Conservation (phyloP, 768 basidiomycete genomes). For the Termitomyces sp. region DNA sequence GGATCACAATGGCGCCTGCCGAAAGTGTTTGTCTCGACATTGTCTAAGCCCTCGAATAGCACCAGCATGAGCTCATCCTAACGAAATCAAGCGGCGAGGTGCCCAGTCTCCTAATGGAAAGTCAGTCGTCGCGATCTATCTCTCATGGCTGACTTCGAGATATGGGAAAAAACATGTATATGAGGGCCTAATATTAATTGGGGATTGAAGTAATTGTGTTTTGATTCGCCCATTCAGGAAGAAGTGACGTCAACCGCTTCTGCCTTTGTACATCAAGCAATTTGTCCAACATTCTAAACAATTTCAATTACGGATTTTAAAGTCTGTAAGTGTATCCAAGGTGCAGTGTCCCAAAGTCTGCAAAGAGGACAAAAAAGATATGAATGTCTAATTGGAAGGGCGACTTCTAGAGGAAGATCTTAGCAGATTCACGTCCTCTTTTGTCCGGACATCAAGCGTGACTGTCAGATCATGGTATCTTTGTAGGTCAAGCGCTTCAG, state of each 20-base stretch:
- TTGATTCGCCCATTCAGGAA: neutral
- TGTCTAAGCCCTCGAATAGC: neutral
- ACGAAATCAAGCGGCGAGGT: neutral
- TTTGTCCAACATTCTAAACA: conserved; percentile 1
- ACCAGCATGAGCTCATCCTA: neutral
- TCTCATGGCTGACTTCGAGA: too few species aligned
- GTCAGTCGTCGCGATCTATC: neutral
- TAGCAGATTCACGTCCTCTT: conserved; percentile 40
- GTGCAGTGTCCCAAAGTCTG: neutral
- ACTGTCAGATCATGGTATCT: conserved; percentile 67
- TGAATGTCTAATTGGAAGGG: conserved; percentile 16
- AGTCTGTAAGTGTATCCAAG: neutral
- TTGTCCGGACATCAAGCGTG: conserved; percentile 61
- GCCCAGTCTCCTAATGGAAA: neutral
- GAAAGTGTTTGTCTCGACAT: neutral
- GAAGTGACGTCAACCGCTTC: conserved; percentile 10
- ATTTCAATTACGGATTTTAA: neutral
- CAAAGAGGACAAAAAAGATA: neutral
- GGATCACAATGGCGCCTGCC: conserved; percentile 18
- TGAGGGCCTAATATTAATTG: too few species aligned
- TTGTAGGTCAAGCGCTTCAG: conserved; percentile 72
- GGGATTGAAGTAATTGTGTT: neutral
- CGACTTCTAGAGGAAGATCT: conserved; percentile 27
- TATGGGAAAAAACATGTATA: too few species aligned
- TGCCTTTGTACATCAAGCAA: neutral